Evolutionary conservation across 1,284 basidiomycete species (phyloP).

Genomic region (Tilletia setariae): DNA sequence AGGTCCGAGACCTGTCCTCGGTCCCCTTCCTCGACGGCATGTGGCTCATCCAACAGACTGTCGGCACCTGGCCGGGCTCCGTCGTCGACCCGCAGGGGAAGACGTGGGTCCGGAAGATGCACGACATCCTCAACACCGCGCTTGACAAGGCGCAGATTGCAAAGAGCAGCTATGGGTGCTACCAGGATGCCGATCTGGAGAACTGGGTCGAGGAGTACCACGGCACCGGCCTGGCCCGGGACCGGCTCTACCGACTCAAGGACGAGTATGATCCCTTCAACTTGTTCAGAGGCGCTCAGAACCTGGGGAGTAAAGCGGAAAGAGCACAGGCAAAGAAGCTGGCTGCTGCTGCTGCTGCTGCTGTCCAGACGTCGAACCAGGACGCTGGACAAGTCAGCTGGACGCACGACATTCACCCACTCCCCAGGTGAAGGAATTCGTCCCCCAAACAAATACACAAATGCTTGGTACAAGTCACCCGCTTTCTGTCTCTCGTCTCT

Average conservation of each 20-base stretch:
- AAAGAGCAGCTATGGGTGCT: constrained; percentile 36
- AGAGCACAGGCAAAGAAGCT: neutral
- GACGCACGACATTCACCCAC: constrained; percentile 4
- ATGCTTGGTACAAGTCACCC: neutral
- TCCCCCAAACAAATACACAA: neutral
- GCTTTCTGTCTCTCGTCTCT: neutral
- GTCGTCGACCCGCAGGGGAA: constrained; percentile 18
- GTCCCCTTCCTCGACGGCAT: constrained; percentile 39
- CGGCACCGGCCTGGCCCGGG: constrained; percentile 14
- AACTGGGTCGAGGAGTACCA: constrained; percentile 42
- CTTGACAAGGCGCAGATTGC: constrained; percentile 25
- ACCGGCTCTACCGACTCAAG: constrained; percentile 29
- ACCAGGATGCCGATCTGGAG: constrained; percentile 31
- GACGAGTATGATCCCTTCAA: constrained; percentile 35
- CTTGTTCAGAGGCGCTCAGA: constrained; percentile 38
- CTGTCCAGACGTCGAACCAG: neutral
- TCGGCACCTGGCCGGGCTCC: constrained; percentile 25
- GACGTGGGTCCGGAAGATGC: constrained; percentile 21
- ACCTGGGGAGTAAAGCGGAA: constrained; percentile 9
- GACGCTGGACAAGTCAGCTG: neutral
- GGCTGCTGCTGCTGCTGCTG: neutral
- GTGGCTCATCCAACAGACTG: constrained; percentile 44
- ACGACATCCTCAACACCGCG: constrained; percentile 25
- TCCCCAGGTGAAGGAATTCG: neutral
- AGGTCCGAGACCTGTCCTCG: constrained; percentile 25